Evolutionary conservation across 1,284 basidiomycete genomes (phyloP).

Genomic region (Spongispora temasekensis): DNA sequence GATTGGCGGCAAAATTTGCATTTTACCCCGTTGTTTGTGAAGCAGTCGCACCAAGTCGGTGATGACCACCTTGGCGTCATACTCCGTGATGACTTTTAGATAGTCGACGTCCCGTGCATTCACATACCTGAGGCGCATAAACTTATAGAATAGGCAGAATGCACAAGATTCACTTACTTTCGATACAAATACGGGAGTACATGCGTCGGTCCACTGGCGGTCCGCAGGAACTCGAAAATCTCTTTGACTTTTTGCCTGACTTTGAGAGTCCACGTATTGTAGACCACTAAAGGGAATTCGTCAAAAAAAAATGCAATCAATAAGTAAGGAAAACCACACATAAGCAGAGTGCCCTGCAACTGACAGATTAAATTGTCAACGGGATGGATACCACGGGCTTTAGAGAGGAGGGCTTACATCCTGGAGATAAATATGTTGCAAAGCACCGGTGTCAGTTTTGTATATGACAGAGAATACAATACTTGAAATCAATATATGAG

Average conservation of each 20-base stretch:
- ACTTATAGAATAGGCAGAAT: not conserved
- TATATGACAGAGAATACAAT: conserved; percentile 15
- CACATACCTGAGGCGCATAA: conserved; percentile 17
- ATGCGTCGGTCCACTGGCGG: conserved; percentile 7
- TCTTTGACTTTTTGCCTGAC: conserved; percentile 14
- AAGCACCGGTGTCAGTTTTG: conserved; percentile 25
- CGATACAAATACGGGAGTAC: too few relatives aligned
- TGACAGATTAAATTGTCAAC: conserved; percentile 10
- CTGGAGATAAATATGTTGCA: conserved; percentile 26
- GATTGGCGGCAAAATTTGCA: not conserved
- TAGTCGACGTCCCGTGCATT: conserved; percentile 6
- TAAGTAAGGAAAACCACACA: conserved; percentile 22
- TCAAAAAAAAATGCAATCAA: too few relatives aligned
- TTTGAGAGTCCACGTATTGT: conserved; percentile 10
- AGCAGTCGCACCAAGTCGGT: conserved; percentile 28
- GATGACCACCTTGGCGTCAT: conserved; percentile 20
- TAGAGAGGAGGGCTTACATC: conserved; percentile 20
- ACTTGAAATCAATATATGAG: conserved; percentile 10
- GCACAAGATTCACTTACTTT: conserved; percentile 4
- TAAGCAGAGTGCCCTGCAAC: conserved; percentile 30
- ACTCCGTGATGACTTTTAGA: conserved; percentile 17
- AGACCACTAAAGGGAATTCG: conserved; percentile 13
- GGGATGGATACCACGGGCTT: accelerated
- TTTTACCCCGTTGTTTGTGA: conserved; percentile 11
- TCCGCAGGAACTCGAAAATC: conserved; percentile 15